Evolutionary conservation across 83 land plant genomes (phyloP).

Genomic region (Diphasiastrum complanatum): DNA sequence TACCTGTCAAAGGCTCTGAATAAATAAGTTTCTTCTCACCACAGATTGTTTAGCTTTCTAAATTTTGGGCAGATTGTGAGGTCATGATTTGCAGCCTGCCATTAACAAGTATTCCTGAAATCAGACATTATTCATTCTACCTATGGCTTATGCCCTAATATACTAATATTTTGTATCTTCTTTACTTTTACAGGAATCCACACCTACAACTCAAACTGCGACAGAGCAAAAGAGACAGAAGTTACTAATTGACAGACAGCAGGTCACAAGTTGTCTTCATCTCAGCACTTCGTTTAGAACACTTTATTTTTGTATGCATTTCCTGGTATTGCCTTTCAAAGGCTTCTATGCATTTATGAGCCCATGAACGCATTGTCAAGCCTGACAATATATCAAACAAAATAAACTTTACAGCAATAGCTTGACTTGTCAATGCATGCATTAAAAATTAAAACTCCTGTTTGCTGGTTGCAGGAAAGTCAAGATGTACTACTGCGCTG

Average conservation of each 20-base stretch:
- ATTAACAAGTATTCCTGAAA: too few species aligned
- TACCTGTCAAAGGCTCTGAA: too few species aligned
- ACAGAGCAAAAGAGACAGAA: slow-evolving; percentile 83
- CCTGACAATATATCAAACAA: neutral
- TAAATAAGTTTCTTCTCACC: too few species aligned
- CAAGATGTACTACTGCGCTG: slow-evolving; percentile 80
- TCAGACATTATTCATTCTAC: too few species aligned
- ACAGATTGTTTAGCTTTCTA: too few species aligned
- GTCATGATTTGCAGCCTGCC: neutral
- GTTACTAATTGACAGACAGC: slow-evolving; percentile 79
- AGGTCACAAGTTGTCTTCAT: slow-evolving; percentile 43
- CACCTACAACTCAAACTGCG: slow-evolving; percentile 38
- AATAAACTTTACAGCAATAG: slow-evolving; percentile 23
- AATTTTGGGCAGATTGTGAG: neutral
- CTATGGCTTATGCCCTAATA: too few species aligned
- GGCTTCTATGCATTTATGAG: too few species aligned
- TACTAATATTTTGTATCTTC: too few species aligned
- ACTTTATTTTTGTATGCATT: slow-evolving; percentile 7
- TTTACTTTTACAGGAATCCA: slow-evolving; percentile 48
- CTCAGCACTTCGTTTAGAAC: neutral
- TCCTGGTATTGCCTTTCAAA: neutral
- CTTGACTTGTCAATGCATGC: slow-evolving; percentile 7
- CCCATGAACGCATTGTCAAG: neutral
- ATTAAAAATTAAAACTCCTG: neutral
- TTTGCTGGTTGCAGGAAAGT: slow-evolving; percentile 48